Conservation (phyloP, 768 basidiomycete genomes). For the Cubamyces sp. region DNA sequence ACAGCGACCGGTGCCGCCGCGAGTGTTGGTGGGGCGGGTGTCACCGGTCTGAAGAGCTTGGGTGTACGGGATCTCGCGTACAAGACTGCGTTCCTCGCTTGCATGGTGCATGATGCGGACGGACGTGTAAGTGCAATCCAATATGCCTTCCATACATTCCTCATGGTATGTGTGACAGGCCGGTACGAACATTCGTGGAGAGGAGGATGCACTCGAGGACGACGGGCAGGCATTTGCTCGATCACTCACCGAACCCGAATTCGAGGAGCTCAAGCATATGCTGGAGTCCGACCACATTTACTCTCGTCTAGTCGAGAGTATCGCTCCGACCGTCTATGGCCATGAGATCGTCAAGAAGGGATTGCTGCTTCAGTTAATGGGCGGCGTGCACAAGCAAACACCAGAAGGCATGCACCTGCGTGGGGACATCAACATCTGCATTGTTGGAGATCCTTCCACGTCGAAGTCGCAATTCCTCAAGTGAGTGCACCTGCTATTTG, state of each 20-base stretch:
- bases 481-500: conserved; percentile 49
- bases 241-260: conserved; percentile 90
- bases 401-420: conserved; percentile 96
- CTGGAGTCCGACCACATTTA: conserved; percentile 95
- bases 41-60: conserved; percentile 91
- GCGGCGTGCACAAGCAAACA: conserved; percentile 97
- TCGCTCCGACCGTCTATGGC: conserved; percentile 97
- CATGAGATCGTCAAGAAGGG: conserved; percentile 99
- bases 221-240: conserved; percentile 85
- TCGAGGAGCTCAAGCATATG: conserved; percentile 94
- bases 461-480: conserved; percentile 99
- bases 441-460: conserved; percentile 95
- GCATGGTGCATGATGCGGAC: conserved; percentile 95
- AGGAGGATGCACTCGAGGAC: conserved; percentile 78
- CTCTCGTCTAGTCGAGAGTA: conserved; percentile 88
- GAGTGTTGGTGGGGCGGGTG: conserved; percentile 76
- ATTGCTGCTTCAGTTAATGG: conserved; percentile 93
- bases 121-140: conserved; percentile 64
- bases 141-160: too few species aligned
- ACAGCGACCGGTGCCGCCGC: conserved; percentile 63
- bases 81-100: conserved; percentile 97
- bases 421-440: conserved; percentile 98
- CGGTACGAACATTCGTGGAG: conserved; percentile 88
- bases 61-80: conserved; percentile 97
- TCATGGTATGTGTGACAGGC: conserved; percentile 45